Base-by-base conservation (phyloP, 176 grass and related monocot genomes). In the Triticum turgidum region DNA sequence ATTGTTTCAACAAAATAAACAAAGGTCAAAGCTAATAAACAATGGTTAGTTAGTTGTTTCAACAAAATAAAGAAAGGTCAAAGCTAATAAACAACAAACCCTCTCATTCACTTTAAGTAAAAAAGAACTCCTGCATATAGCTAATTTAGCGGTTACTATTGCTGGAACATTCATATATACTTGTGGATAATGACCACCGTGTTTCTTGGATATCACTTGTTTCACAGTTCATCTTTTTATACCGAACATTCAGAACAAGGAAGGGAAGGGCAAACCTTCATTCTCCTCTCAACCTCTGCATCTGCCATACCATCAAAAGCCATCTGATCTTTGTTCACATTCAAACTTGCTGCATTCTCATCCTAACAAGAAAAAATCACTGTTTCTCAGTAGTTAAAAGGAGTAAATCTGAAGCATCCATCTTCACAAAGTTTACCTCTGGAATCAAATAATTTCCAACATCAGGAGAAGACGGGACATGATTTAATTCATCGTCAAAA, bases 401-500 rank as follows among this genome's bases (percentile, higher is more conserved):
- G 32, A 86, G 27, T 83, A 22, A 78, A 82, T 79, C 12, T 84
- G 58, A 51, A 91, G 61, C 38, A 74, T 18, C 30, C 15, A 69
- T 20, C 38, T 81, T 70, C 61, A 56, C 13, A 79, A 69, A 72
- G 30, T 56, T 82, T 91, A 95, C 93, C 93, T 95, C 93, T 70
- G 93, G 89, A 82, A 93, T 89, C 70, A 95, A 95, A 83, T 93
- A 95, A 80, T 93, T 87, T 17, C 93, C 89, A 68, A 88, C 91
- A 86, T 95, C 93, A 76, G 91, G 91, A 87, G 88, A 71, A 54
- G 84, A 85, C 64, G 91, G 86, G 71, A 91, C 62, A 89, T 86
- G 65, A 87, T 78, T 87, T 65, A 87, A 80, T 78, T 95, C 91
- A 44, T 95, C 91, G 75, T 95, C 91, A 34, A 91, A 93, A 47